Conservation (phyloP, 139 green algal genomes). For the Monoraphidium neglectum region DNA sequence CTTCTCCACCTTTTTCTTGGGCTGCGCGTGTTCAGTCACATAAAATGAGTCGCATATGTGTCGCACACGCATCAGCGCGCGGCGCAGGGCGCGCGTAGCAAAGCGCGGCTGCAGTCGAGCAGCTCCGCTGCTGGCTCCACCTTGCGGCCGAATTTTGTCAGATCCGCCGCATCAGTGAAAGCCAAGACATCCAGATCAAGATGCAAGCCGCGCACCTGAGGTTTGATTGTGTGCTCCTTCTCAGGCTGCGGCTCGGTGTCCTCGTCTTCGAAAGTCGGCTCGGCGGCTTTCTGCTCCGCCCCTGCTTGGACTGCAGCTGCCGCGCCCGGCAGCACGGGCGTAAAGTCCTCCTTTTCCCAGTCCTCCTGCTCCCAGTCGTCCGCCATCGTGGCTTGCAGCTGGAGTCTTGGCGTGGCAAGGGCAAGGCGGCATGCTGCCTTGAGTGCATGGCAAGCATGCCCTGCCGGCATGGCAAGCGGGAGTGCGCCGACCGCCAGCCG, state of each 20-base stretch:
- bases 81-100: not conserved
- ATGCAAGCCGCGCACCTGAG: slow-evolving; percentile 17
- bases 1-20: slow-evolving; percentile 63
- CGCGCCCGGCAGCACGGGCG: slow-evolving; percentile 6
- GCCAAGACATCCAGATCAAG: no score
- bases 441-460: no score
- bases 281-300: not conserved
- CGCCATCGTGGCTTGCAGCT: slow-evolving; percentile 20
- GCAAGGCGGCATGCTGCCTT: no score
- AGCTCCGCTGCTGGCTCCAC: not conserved
- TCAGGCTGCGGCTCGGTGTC: slow-evolving; percentile 26
- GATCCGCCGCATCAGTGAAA: no score
- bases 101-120: not conserved
- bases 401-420: no score
- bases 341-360: slow-evolving; percentile 47
- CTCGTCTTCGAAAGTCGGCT: slow-evolving; percentile 54
- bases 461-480: no score
- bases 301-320: not conserved
- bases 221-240: slow-evolving; percentile 26
- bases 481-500: no score
- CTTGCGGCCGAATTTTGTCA: no score
- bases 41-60: not conserved
- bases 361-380: slow-evolving; percentile 50
- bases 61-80: not conserved
- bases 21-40: no score